Conservation (phyloP, 1,139 yeast species). For the Candida sojae region DNA sequence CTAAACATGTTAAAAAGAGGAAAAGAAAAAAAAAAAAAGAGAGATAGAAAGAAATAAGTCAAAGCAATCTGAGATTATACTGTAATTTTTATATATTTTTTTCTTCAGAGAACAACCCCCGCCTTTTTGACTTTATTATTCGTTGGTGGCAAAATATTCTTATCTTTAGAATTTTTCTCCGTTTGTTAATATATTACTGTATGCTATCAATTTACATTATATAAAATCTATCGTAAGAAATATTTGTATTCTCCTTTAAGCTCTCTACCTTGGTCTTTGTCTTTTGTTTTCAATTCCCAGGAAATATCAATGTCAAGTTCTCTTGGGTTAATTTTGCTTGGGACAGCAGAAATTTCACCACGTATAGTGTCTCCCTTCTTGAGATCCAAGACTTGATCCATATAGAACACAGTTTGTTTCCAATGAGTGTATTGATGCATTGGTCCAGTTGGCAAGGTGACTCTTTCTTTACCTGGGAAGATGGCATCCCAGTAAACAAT, state of each 20-base stretch:
- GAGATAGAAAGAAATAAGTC: neutral
- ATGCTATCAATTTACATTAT: no score
- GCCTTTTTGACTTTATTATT: neutral
- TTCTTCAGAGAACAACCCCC: no score
- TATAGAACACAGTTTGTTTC: conserved; percentile 96
- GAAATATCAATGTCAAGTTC: conserved; percentile 71
- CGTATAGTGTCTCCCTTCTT: conserved; percentile 74
- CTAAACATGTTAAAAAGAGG: neutral
- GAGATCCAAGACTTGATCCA: conserved; percentile 77
- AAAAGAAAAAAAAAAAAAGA: neutral
- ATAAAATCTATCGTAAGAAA: conserved; percentile 52
- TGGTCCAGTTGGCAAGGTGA: conserved; percentile 78
- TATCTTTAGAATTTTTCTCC: neutral
- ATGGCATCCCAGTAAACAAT: conserved; percentile 95
- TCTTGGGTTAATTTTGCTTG: conserved; percentile 79
- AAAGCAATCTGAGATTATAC: no score
- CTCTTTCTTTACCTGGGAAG: conserved; percentile 66
- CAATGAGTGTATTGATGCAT: conserved; percentile 85
- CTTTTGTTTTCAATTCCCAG: conserved; percentile 61
- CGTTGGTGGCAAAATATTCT: neutral
- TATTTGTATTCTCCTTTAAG: conserved; percentile 60
- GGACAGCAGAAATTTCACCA: conserved; percentile 74
- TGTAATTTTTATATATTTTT: no score
- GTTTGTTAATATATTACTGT: neutral
- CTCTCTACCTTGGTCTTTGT: conserved; percentile 54